phyloP scores from a whole-genome alignment of 768 basidiomycete species.

The Lentinula edodes region DNA sequence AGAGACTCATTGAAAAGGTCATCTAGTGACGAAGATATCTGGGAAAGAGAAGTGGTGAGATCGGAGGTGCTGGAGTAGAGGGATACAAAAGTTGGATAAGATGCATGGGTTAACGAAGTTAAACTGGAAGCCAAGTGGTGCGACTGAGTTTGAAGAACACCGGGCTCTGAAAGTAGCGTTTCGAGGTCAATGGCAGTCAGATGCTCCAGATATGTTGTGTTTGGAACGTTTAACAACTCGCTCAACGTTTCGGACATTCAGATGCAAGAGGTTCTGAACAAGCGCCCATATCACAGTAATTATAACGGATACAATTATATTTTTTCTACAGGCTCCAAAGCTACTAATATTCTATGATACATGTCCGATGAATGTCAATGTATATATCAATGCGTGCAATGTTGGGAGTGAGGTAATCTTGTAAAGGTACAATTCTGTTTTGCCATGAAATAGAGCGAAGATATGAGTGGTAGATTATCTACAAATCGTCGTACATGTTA shows the following conservation, averaged over 20 bases:
- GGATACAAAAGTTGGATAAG: conserved; percentile 89
- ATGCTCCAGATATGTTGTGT: conserved; percentile 50
- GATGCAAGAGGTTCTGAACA: neutral
- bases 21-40: conserved; percentile 70
- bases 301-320: no score
- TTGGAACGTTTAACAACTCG: neutral
- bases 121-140: conserved; percentile 86
- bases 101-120: conserved; percentile 84
- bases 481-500: no score
- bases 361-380: no score
- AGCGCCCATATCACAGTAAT: neutral
- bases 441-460: no score
- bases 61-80: conserved; percentile 76
- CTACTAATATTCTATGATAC: no score
- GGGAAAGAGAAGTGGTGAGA: conserved; percentile 64
- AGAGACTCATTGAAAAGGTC: conserved; percentile 60
- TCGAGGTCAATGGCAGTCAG: conserved; percentile 62
- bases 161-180: conserved; percentile 69
- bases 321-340: no score
- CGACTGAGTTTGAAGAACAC: conserved; percentile 73
- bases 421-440: no score
- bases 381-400: no score
- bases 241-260: neutral
- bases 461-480: no score
- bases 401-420: no score